Conservation (phyloP, 148 eudicot species). For the Rhododendron mucronatum region DNA sequence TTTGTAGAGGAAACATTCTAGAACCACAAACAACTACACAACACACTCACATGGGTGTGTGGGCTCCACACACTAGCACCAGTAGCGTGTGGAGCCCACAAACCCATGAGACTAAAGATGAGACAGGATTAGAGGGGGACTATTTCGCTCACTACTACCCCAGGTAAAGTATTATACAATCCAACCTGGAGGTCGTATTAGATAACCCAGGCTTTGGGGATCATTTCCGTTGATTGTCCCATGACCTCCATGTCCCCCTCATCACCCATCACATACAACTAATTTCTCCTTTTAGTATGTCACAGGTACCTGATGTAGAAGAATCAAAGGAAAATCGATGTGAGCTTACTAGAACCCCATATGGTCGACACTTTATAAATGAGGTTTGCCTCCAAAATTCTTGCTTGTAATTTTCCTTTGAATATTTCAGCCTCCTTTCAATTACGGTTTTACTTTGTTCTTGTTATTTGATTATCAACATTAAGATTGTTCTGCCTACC, state of each 20-base stretch:
- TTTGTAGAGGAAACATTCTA: not conserved
- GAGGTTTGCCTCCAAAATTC: constrained; percentile 44
- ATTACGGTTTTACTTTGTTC: not conserved
- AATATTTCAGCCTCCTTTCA: not conserved
- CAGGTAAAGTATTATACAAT: not conserved
- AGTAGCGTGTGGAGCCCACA: too few relatives aligned
- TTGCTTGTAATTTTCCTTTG: not conserved
- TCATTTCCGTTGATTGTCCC: not conserved
- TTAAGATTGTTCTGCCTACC: constrained; percentile 25
- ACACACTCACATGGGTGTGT: too few relatives aligned
- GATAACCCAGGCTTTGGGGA: not conserved
- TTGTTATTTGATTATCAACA: not conserved
- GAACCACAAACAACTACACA: too few relatives aligned
- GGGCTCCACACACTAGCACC: too few relatives aligned
- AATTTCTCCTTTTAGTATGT: constrained; percentile 5
- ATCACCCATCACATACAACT: not conserved
- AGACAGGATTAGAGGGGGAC: not conserved
- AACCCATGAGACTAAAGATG: not conserved
- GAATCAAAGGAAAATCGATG: constrained; percentile 63
- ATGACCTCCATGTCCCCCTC: not conserved
- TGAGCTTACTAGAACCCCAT: constrained; percentile 89
- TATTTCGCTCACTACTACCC: not conserved
- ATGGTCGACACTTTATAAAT: constrained; percentile 82
- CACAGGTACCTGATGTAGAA: constrained; percentile 94
- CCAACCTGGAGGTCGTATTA: not conserved